A percentile compares a stretch with the other conserved stretches of the same genome.
Evolutionary conservation across 2,329 filamentous ascomycete species (phyloP).

Genomic region (Ploettnerulaceae sp.): DNA sequence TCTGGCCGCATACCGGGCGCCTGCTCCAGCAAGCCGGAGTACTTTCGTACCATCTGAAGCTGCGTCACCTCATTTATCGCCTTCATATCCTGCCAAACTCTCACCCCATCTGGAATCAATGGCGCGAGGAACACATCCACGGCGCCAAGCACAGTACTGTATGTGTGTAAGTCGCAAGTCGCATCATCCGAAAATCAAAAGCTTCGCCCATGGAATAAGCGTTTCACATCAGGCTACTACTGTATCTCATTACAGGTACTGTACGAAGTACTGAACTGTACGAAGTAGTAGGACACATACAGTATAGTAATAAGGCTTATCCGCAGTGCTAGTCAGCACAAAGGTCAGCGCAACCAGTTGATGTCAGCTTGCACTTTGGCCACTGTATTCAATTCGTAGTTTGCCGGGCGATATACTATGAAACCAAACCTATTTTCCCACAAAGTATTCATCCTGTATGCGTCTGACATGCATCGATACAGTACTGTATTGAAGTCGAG

Average conservation of each 20-base stretch:
- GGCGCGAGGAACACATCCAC: not conserved
- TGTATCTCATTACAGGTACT: too few relatives aligned
- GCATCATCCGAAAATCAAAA: not conserved
- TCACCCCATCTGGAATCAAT: not conserved
- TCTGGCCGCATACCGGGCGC: conserved; percentile 8
- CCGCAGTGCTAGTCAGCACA: too few relatives aligned
- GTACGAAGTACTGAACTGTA: too few relatives aligned
- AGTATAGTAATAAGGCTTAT: too few relatives aligned
- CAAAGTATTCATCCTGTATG: too few relatives aligned
- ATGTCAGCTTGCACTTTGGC: too few relatives aligned
- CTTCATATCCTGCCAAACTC: not conserved
- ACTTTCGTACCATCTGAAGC: conserved; percentile 2
- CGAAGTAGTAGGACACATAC: too few relatives aligned
- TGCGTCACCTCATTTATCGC: conserved; percentile 1
- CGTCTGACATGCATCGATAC: not conserved
- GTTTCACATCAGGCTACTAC: too few relatives aligned
- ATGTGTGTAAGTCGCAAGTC: too few relatives aligned
- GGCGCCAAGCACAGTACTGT: conserved; percentile 2
- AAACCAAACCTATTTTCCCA: not conserved
- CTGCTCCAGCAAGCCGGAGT: conserved; percentile 9
- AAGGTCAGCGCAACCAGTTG: too few relatives aligned
- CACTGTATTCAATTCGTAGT: not conserved
- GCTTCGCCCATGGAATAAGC: not conserved
- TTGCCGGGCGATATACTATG: not conserved
- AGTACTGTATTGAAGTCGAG: not conserved